phyloP scores from a whole-genome alignment of 257 asterid species.

The Jaltomata sinuosa region DNA sequence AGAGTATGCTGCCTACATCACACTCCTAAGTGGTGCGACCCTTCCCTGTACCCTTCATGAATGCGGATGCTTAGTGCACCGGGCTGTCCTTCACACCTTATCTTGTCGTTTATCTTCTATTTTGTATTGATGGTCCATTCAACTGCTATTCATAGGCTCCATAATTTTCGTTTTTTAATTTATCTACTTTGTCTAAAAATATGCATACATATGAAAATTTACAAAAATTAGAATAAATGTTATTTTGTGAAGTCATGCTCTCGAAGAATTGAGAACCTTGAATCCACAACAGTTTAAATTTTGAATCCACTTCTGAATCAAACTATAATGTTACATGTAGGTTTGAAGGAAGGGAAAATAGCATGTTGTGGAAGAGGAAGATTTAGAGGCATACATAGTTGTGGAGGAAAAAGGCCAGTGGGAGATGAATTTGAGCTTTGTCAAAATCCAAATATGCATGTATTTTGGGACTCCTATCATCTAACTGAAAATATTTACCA shows the following conservation, averaged over 20 bases:
- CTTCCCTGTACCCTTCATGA: too few species aligned
- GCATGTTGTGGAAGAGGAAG: constrained; percentile 31
- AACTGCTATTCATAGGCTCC: neutral
- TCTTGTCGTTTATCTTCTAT: neutral
- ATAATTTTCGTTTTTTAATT: neutral
- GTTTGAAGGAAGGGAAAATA: constrained; percentile 16
- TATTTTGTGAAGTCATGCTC: neutral
- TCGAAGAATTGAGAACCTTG: neutral
- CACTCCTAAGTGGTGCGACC: too few species aligned
- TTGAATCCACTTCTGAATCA: neutral
- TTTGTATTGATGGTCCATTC: neutral
- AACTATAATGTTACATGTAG: neutral
- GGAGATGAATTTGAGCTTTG: constrained; percentile 19
- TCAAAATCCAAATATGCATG: constrained; percentile 12
- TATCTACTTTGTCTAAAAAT: neutral
- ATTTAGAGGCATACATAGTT: constrained; percentile 20
- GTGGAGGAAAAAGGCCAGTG: constrained; percentile 27
- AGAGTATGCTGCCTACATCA: too few species aligned
- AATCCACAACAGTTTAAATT: neutral
- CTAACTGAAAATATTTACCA: constrained; percentile 14
- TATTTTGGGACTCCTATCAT: constrained; percentile 32
- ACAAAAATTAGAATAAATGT: neutral
- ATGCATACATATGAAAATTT: too few species aligned
- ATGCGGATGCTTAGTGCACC: too few species aligned
- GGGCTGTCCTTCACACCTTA: too few species aligned